Evolutionary conservation across 768 basidiomycete genomes (phyloP), one percentile per base, ranked within the genome.

Genomic region (Cyclocybe cylindracea): DNA sequence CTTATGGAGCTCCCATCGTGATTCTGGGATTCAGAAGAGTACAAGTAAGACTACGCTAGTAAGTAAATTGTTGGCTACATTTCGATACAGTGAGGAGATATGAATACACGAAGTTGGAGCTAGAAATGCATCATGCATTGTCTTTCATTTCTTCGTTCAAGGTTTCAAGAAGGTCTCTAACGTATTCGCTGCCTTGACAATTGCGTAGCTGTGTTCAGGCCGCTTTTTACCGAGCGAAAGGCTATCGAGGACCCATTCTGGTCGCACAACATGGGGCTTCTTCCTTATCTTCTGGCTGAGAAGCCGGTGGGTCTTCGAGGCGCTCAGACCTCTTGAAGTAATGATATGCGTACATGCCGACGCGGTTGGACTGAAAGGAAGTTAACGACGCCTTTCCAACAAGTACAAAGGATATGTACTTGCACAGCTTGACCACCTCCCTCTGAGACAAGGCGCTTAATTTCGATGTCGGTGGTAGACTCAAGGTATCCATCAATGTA

Each of bases 311-410:
- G 80, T 86, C 67, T 93, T 93, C 24, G 82, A 79, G 13, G 78
- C 89, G 60, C 77, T 89, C 50, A 92, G 73, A 47, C 78, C 79
- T 56, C 83, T 81, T 5, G 89, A 91, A 7, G 87, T 87, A 36
- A 94, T 61, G 45, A 94, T 84, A 64, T 94, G 91, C 6, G 91
- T 93, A 41, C 85, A 86, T 8, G 78, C 78, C 13, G 84, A 82
- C 10, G 83, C 71, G 24, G 74, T 75, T 46, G 67, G 68, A 55
- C 88, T 91, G 18, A 57, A 36, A 29, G 46, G 29, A 39, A 29
- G 36, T 37, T 49, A 49, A 39, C 44, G 49, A 42, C 33, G 24
- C 24, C 24, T 24, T 24, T 44, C 8, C 13, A 24, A 32, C 35
- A 13, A 13, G 18, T 39, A 33, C 10, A 18, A n/a, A 38, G 24